phyloP scores from a whole-genome alignment of 2,329 filamentous ascomycete genomes.

The Penicillium sp. region DNA sequence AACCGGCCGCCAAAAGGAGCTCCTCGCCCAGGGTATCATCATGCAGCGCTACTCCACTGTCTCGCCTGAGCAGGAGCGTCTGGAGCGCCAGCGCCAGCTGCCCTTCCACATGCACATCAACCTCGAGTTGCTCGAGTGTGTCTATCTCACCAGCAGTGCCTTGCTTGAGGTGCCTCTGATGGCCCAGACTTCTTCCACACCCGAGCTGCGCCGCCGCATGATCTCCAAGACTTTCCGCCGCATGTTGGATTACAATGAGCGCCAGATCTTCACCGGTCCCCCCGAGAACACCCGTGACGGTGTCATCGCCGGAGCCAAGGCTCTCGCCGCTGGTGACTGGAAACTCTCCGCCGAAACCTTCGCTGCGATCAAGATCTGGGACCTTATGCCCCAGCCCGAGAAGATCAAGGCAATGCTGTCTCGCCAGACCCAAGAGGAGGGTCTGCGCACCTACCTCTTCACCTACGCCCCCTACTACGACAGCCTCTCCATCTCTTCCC shows the following conservation, averaged over 20 bases:
- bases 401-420: slow-evolving; percentile 97
- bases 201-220: slow-evolving; percentile 93
- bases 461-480: slow-evolving; percentile 99
- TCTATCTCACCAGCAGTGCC: slow-evolving; percentile 99
- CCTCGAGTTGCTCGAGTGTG: slow-evolving; percentile 93
- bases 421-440: slow-evolving; percentile 97
- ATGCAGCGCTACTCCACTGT: slow-evolving; percentile 96
- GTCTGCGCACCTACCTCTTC: slow-evolving; percentile 96
- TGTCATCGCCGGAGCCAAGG: slow-evolving; percentile 98
- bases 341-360: slow-evolving; percentile 93
- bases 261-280: slow-evolving; percentile 97
- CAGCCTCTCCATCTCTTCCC: slow-evolving; percentile 79
- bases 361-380: slow-evolving; percentile 99
- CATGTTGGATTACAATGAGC: slow-evolving; percentile 99
- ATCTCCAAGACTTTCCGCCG: slow-evolving; percentile 99
- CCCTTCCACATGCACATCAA: slow-evolving; percentile 99
- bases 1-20: slow-evolving; percentile 94
- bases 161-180: slow-evolving; percentile 95
- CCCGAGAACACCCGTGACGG: slow-evolving; percentile 99
- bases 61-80: slow-evolving; percentile 92
- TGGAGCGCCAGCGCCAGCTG: slow-evolving; percentile 94
- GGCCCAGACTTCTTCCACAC: slow-evolving; percentile 92
- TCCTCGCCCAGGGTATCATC: slow-evolving; percentile 95
- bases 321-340: slow-evolving; percentile 94
- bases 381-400: slow-evolving; percentile 86